Evolutionary conservation across 1,139 yeast genomes (phyloP).

Genomic region (Suzukiozyma palmioleophila): DNA sequence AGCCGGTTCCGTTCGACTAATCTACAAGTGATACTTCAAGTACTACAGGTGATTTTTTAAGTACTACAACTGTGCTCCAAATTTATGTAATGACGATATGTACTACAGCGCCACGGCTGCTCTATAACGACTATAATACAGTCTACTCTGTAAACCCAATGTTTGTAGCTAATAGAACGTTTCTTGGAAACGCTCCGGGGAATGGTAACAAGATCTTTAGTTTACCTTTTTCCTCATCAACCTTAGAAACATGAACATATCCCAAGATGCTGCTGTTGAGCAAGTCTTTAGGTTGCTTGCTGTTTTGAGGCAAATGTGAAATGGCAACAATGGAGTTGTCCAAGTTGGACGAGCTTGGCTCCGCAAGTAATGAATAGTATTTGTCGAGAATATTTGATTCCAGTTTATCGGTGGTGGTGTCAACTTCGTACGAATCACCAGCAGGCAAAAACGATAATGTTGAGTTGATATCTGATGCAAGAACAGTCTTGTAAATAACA

Average conservation of each 20-base stretch:
- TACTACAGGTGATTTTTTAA: not conserved
- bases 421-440: slow-evolving; percentile 40
- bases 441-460: slow-evolving; percentile 42
- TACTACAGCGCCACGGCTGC: too few species aligned
- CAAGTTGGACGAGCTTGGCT: slow-evolving; percentile 51
- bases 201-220: slow-evolving; percentile 77
- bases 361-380: slow-evolving; percentile 31
- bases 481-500: slow-evolving; percentile 36
- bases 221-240: slow-evolving; percentile 65
- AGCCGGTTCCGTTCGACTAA: slow-evolving; percentile 72
- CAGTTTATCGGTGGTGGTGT: slow-evolving; percentile 19
- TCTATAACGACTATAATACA: slow-evolving; percentile 5
- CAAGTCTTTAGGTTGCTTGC: slow-evolving; percentile 45
- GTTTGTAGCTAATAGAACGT: slow-evolving; percentile 24
- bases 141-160: slow-evolving; percentile 28
- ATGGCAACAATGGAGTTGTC: slow-evolving; percentile 76
- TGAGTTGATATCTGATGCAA: slow-evolving; percentile 34
- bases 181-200: slow-evolving; percentile 76
- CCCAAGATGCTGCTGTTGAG: slow-evolving; percentile 64
- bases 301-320: slow-evolving; percentile 56
- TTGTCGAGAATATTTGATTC: slow-evolving; percentile 31
- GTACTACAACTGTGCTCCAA: too few species aligned
- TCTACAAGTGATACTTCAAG: not conserved
- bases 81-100: too few species aligned
- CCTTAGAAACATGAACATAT: slow-evolving; percentile 46